These are phyloP conservation scores for Penicillium waksmanii DNA, from an alignment of 495 filamentous ascomycete species.

Conservation along the genomic window DNA sequence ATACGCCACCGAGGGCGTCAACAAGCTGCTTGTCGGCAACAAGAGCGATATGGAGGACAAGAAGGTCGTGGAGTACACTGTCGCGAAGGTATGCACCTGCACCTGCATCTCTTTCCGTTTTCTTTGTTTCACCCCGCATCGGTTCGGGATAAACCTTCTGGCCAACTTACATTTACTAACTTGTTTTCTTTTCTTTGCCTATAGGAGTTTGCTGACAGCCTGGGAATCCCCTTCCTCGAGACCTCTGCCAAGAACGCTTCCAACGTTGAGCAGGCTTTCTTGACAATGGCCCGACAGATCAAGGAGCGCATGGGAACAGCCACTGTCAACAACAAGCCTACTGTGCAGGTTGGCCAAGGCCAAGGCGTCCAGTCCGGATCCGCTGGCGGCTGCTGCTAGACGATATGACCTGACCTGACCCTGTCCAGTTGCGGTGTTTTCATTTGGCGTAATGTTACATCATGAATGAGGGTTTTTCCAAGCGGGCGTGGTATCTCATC, in stretches of 20 bases:
- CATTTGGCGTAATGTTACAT: slow-evolving; percentile 39
- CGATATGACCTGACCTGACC: slow-evolving; percentile 15
- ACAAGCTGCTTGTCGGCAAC: slow-evolving; percentile 98
- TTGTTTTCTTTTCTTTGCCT: slow-evolving; percentile 6
- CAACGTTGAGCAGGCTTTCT: slow-evolving; percentile 99
- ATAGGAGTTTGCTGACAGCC: slow-evolving; percentile 98
- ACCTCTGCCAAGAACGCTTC: slow-evolving; percentile 99
- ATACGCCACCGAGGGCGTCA: slow-evolving; percentile 98
- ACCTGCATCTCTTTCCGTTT: not conserved
- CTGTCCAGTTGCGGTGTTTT: slow-evolving; percentile 32
- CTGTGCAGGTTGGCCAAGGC: slow-evolving; percentile 90
- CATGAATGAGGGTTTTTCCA: slow-evolving; percentile 29
- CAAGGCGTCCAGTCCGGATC: slow-evolving; percentile 92
- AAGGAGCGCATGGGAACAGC: slow-evolving; percentile 99
- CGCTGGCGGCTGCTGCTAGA: slow-evolving; percentile 92
- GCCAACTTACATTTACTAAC: slow-evolving; percentile 19
- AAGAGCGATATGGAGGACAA: slow-evolving; percentile 99
- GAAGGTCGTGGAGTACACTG: slow-evolving; percentile 99
- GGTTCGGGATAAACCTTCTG: too few relatives aligned
- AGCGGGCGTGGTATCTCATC: slow-evolving; percentile 26
- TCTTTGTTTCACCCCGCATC: not conserved
- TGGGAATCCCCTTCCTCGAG: slow-evolving; percentile 99
- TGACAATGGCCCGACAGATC: slow-evolving; percentile 99
- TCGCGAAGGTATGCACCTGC: slow-evolving; percentile 78
- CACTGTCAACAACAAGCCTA: slow-evolving; percentile 97